Evolutionary conservation across 202 grass and related monocot genomes (phyloP).

Genomic region (Bolboschoenoplectus hybrid): DNA sequence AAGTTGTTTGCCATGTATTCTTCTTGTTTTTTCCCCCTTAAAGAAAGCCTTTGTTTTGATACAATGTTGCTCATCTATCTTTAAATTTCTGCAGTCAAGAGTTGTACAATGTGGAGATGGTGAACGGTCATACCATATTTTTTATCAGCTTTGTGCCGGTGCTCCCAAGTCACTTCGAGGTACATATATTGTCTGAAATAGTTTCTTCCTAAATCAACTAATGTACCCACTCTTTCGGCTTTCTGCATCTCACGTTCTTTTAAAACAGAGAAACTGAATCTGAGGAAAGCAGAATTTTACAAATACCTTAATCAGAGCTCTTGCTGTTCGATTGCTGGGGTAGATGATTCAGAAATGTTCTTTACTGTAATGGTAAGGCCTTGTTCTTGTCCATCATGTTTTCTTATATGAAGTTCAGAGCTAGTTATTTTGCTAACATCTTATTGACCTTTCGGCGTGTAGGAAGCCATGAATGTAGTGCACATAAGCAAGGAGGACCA

Average conservation of each 20-base stretch:
- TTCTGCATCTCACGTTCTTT: slow-evolving; percentile 38
- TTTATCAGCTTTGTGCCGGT: slow-evolving; percentile 96
- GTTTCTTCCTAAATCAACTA: slow-evolving; percentile 2
- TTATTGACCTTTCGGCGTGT: slow-evolving; percentile 47
- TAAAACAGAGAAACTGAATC: slow-evolving; percentile 83
- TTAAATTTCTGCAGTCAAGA: slow-evolving; percentile 68
- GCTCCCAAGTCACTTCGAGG: slow-evolving; percentile 69
- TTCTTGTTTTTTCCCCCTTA: not conserved
- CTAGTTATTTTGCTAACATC: not conserved
- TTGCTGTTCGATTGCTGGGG: slow-evolving; percentile 82
- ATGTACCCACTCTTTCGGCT: slow-evolving; percentile 32
- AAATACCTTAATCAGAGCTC: slow-evolving; percentile 96
- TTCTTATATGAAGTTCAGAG: not conserved
- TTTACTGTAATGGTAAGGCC: slow-evolving; percentile 62
- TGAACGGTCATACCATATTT: slow-evolving; percentile 94
- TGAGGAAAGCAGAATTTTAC: slow-evolving; percentile 88
- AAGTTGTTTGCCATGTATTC: slow-evolving; percentile 43
- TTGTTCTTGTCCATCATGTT: slow-evolving; percentile 26
- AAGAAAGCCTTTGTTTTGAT: not conserved
- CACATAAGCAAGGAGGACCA: slow-evolving; percentile 97
- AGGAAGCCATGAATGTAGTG: slow-evolving; percentile 94
- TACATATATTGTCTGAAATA: slow-evolving; percentile 36
- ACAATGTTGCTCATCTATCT: slow-evolving; percentile 27
- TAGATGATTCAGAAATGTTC: slow-evolving; percentile 96
- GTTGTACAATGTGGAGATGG: slow-evolving; percentile 84